Evolutionary conservation across 805 yeast genomes (phyloP).

Genomic region (Candida pini): DNA sequence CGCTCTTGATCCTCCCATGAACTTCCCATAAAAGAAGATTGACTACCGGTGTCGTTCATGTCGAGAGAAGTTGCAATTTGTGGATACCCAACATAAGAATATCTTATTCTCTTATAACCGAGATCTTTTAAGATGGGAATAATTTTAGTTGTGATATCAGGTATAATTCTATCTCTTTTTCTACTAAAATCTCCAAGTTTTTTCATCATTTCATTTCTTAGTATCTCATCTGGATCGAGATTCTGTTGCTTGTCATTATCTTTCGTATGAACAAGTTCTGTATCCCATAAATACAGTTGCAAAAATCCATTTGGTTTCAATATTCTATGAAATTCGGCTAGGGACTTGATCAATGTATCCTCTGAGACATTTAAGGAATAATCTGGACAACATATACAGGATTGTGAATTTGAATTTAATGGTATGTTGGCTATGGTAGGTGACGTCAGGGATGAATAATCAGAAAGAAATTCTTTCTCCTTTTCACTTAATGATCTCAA

Average conservation of each 20-base stretch:
- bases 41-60: too few species aligned
- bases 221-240: conserved; percentile 10
- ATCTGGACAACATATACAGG: conserved; percentile 25
- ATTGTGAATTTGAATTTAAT: conserved; percentile 22
- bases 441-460: conserved; percentile 30
- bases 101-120: conserved; percentile 23
- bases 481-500: conserved; percentile 13
- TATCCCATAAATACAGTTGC: conserved; percentile 26
- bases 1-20: conserved; percentile 2
- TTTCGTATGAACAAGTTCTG: conserved; percentile 9
- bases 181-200: conserved; percentile 12
- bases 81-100: conserved; percentile 23
- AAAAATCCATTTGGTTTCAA: conserved; percentile 26
- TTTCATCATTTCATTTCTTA: conserved; percentile 19
- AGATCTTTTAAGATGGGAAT: conserved; percentile 16
- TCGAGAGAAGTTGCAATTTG: conserved; percentile 16
- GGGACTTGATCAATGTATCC: conserved; percentile 12
- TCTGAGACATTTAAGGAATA: conserved; percentile 15
- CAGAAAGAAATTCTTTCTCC: conserved; percentile 20
- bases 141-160: conserved; percentile 16
- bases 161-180: conserved; percentile 8
- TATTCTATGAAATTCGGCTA: conserved; percentile 26
- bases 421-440: conserved; percentile 22
- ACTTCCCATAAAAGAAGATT: conserved; percentile 5
- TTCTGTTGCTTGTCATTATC: not conserved